phyloP scores from a whole-genome alignment of 208 protist species.

The Leptomonas pyrrhocoris region DNA sequence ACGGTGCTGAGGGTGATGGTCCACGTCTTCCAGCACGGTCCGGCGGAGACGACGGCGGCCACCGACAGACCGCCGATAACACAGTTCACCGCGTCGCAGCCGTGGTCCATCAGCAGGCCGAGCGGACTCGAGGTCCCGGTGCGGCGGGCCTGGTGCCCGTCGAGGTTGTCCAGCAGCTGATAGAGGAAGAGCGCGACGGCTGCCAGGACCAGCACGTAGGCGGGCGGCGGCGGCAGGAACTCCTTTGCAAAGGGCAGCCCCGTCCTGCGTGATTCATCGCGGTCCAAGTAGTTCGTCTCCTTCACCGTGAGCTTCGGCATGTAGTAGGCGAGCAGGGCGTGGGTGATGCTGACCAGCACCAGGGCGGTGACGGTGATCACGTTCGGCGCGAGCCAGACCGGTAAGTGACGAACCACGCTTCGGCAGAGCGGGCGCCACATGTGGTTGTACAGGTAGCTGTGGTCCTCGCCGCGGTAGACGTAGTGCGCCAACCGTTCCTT shows the following conservation, averaged over 20 bases:
- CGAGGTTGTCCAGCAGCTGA: constrained; percentile 93
- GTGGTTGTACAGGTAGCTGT: constrained; percentile 79
- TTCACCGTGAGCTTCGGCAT: constrained; percentile 69
- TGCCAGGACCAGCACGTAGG: constrained; percentile 72
- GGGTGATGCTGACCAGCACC: constrained; percentile 59
- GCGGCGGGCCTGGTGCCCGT: constrained; percentile 93
- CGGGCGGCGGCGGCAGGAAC: constrained; percentile 43
- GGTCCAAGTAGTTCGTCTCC: constrained; percentile 21
- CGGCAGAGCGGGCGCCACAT: constrained; percentile 69
- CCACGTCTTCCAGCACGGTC: constrained; percentile 78
- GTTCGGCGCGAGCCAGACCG: constrained; percentile 84
- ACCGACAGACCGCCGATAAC: constrained; percentile 63
- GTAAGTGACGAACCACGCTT: constrained; percentile 48
- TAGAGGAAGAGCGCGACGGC: constrained; percentile 72
- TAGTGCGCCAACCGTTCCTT: constrained; percentile 45
- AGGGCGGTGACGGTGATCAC: constrained; percentile 87
- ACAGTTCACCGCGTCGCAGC: constrained; percentile 89
- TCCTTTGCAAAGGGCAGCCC: constrained; percentile 32
- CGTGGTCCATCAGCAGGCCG: constrained; percentile 95
- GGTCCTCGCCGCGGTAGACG: constrained; percentile 74
- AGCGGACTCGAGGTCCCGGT: constrained; percentile 91
- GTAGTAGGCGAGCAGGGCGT: constrained; percentile 66
- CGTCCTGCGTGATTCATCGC: constrained; percentile 13
- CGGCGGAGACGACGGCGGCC: constrained; percentile 44
- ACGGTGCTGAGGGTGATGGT: constrained; percentile 54